Base-by-base conservation (phyloP, 306 rosid species). In the Erythrophleum fordii region DNA sequence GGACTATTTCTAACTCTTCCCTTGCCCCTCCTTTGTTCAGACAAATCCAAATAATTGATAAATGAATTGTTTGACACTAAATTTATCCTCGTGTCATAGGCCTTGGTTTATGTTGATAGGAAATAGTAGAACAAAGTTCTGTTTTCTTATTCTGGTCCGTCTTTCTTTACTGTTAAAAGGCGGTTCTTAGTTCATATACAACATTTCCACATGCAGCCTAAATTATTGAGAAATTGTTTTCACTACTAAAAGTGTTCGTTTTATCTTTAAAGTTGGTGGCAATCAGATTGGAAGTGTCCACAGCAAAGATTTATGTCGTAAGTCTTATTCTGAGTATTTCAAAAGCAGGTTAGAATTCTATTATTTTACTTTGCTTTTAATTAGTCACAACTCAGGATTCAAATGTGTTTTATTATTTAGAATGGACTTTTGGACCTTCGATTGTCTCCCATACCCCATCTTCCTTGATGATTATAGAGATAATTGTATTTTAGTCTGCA, bases 241-340 rank as follows among this genome's bases (percentile, higher is more conserved):
- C 42, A 68, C 56, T 6, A 75, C 84, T 82, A 61, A 82, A 68
- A 74, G 46, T 75, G 46, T 61, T 51, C 34, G 7, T n/a, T 34
- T 72, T 69, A 35, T 39, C 71, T 0, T 16, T 76, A 69, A 97
- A 94, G 98, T 94, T 89, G 86, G 93, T 77, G 97, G 97, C 81
- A 88, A 87, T 86, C 86, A 79, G 75, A 70, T 92, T 60, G 97
- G 97, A 86, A 89, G 95, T 77, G 95, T 94, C 58, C 90, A 79
- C 58, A 92, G 97, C 97, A 92, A 91, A 89, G 98, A 94, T 72
- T 81, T 94, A 65, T 94, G 98, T 72, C 89, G 98, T 94, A 87
- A 91, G 98, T 88, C 65, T 58, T 48, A 25, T 31, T 69, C 46
- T n/a, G n/a, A n/a, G n/a, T n/a, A n/a, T n/a, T n/a, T n/a, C n/a